These are phyloP conservation scores for Botrytis deweyae DNA, from an alignment of 2,329 filamentous ascomycete species.

Conservation along the genomic window DNA sequence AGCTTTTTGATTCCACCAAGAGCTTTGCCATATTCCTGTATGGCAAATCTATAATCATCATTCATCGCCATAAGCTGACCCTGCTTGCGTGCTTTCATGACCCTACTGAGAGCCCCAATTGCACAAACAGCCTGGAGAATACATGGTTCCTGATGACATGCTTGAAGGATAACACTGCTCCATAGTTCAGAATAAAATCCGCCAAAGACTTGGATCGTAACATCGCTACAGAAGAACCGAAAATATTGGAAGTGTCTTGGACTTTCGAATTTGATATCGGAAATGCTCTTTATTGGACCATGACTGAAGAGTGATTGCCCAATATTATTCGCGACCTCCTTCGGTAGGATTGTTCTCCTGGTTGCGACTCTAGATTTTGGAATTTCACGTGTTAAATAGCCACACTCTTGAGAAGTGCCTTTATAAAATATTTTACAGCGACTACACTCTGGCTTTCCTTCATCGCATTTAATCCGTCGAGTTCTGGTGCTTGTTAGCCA, in stretches of 20 bases:
- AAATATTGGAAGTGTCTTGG: conserved; percentile 11
- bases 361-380: neutral
- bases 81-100: conserved; percentile 6
- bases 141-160: conserved; percentile 11
- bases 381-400: conserved; percentile 13
- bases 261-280: conserved; percentile 9
- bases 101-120: conserved; percentile 18
- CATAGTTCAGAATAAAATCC: conserved; percentile 15
- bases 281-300: neutral
- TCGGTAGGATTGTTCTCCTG: conserved; percentile 7
- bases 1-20: conserved; percentile 6
- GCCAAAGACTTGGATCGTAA: conserved; percentile 4
- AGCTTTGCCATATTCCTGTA: conserved; percentile 18
- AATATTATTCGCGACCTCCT: neutral
- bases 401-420: conserved; percentile 14
- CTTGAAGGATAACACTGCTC: conserved; percentile 12
- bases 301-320: too few relatives aligned
- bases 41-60: conserved; percentile 19
- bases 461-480: conserved; percentile 20
- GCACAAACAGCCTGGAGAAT: conserved; percentile 17
- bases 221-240: conserved; percentile 18
- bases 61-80: neutral
- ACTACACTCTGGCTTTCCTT: conserved; percentile 13
- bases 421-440: conserved; percentile 17
- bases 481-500: neutral